Conservation (phyloP, 1,284 basidiomycete species). For the Anthracocystis walkeri region DNA sequence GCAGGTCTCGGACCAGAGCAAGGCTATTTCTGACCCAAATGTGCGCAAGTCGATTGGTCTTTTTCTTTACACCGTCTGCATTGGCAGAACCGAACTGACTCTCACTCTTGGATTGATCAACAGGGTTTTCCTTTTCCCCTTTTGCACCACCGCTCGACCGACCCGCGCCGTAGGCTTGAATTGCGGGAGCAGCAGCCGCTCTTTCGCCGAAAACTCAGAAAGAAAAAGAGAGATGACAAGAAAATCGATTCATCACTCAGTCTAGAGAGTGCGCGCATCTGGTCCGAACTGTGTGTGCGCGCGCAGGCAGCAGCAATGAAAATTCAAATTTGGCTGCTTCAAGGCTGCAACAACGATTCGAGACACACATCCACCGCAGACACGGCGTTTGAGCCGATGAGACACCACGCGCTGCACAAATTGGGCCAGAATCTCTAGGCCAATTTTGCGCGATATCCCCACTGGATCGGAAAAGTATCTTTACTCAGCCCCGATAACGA, state of each 20-base stretch:
- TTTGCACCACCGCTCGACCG: not conserved
- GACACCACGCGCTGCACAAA: not conserved
- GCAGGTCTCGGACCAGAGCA: conserved; percentile 3
- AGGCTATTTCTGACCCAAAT: not conserved
- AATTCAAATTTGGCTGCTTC: not conserved
- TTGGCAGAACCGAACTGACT: conserved; percentile 2
- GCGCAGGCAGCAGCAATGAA: not conserved
- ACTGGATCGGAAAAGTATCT: not conserved
- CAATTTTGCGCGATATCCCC: conserved; percentile 6
- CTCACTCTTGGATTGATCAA: conserved; percentile 7
- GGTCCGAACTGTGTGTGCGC: not conserved
- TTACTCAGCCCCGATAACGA: not conserved
- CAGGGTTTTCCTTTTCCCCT: not conserved
- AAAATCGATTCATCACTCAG: not conserved
- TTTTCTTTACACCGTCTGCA: too few species aligned
- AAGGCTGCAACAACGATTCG: conserved; percentile 8
- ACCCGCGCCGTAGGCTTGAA: not conserved
- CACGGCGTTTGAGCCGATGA: not conserved
- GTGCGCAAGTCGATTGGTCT: not conserved
- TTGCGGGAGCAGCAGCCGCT: too few species aligned
- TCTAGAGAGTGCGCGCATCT: not conserved
- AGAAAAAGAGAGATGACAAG: not conserved
- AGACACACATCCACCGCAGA: conserved; percentile 1
- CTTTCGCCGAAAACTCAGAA: not conserved
- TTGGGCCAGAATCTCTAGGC: conserved; percentile 23